Conservation (phyloP, 352 stramenopile species). For the Pythium myriotylum region DNA sequence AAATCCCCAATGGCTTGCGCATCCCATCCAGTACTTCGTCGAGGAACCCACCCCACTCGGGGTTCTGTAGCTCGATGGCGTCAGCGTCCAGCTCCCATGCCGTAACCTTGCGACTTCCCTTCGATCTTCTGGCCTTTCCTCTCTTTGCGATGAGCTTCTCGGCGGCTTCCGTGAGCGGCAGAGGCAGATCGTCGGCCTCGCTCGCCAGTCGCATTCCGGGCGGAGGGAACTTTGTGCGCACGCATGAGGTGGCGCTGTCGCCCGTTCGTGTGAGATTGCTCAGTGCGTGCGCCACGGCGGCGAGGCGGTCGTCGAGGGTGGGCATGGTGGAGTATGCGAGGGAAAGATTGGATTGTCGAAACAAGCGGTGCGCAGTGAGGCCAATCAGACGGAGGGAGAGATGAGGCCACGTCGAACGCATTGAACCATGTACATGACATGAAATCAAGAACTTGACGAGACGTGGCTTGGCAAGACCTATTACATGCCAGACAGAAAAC, state of each 20-base stretch:
- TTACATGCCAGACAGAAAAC: no score
- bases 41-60: conserved; percentile 1
- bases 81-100: neutral
- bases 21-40: neutral
- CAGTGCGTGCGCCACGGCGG: conserved; percentile 3
- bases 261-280: conserved; percentile 13
- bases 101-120: neutral
- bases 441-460: no score
- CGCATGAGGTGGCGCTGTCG: conserved; percentile 1
- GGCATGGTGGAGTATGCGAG: neutral
- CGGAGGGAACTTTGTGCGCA: conserved; percentile 3
- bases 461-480: no score
- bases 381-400: no score
- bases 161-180: neutral
- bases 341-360: no score
- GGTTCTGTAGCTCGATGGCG: conserved; percentile 3
- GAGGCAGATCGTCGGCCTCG: conserved; percentile 4
- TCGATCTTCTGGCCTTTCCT: neutral
- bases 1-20: conserved; percentile 6
- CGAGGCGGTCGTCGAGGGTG: neutral
- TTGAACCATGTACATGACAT: no score
- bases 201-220: conserved; percentile 4
- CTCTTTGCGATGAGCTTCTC: neutral
- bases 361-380: no score
- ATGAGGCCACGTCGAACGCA: no score